phyloP scores from a whole-genome alignment of 495 filamentous ascomycete genomes.

The Neurospora tetrasperma region DNA sequence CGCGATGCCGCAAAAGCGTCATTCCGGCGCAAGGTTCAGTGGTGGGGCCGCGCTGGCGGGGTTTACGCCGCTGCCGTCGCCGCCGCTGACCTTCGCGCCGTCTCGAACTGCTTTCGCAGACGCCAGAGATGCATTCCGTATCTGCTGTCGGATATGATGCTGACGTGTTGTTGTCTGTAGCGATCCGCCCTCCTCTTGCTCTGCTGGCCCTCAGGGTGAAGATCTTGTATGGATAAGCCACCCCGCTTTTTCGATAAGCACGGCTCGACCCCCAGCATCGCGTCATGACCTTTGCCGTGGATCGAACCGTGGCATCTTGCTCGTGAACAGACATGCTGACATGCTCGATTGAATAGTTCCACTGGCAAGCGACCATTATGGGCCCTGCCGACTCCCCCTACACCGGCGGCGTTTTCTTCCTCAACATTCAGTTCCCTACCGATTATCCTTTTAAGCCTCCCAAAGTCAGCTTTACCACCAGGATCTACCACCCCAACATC shows the following conservation, averaged over 20 bases:
- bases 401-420: conserved; percentile 95
- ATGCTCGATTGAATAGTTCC: conserved; percentile 54
- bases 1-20: conserved; percentile 5
- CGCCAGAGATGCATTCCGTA: not conserved
- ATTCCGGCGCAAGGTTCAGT: conserved; percentile 11
- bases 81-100: not conserved
- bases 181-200: conserved; percentile 98
- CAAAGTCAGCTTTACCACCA: conserved; percentile 99
- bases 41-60: conserved; percentile 18
- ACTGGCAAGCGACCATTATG: conserved; percentile 99
- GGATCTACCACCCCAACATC: conserved; percentile 99
- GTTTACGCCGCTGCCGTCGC: conserved; percentile 1
- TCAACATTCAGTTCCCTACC: conserved; percentile 96
- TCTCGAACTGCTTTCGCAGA: not conserved
- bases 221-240: conserved; percentile 69
- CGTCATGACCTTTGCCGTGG: conserved; percentile 3
- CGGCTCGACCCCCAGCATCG: not conserved
- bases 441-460: conserved; percentile 99
- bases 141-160: conserved; percentile 13
- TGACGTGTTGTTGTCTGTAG: conserved; percentile 42
- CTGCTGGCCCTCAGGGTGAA: conserved; percentile 90
- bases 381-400: conserved; percentile 97
- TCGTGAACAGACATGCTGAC: conserved; percentile 21
- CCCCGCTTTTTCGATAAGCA: conserved; percentile 7
- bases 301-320: not conserved